Base-by-base conservation (phyloP, 2,329 filamentous ascomycete genomes). In the Parafenestella ontariensis region DNA sequence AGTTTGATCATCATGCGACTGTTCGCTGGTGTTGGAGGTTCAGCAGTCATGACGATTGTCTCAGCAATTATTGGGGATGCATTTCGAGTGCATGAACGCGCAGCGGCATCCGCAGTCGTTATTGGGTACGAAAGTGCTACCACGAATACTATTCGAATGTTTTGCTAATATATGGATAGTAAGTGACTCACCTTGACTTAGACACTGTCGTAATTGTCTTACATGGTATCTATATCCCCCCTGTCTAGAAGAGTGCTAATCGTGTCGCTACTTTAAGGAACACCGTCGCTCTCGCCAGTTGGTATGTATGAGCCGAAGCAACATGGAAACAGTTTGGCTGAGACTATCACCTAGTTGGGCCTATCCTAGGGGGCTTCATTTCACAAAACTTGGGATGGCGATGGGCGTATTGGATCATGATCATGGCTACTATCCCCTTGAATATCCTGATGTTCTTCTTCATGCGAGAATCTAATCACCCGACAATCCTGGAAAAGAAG, bases 31-130 rank as follows among this genome's bases (percentile, higher is more conserved):
- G 46, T 52, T 24, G 58, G 59, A n/a, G 66, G 58, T 2, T 64
- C 63, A 1, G 63, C 54, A 2, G 58, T 64, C 11, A 51, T 72
- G 47, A 80, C 82, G 2, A 76, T 83, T 15, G 83, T 81, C 13
- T 80, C 78, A 21, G 83, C 81, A 1, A 80, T 77, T 2, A 76
- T 86, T 33, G 79, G 81, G 2, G 84, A 86, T 59, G 63, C 84
- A 33, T 77, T 83, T 47, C 76, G 78, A 0, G 66, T 72, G n/a
- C 77, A 80, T 44, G 74, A 79, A 53, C 74, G 83, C n/a, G 83
- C 81, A 77, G 68, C 3, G 60, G 61, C 33, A 17, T 45, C 49
- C 18, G 41, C 33, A 0, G 71, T 71, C 21, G 81, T 77, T 15
- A 82, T 84, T 78, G n/a, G n/a, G n/a, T n/a, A n/a, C n/a, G n/a